Evolutionary conservation across 176 grass and related monocot genomes (phyloP), one percentile per base, ranked within the genome.

Genomic region (Typha latifolia): DNA sequence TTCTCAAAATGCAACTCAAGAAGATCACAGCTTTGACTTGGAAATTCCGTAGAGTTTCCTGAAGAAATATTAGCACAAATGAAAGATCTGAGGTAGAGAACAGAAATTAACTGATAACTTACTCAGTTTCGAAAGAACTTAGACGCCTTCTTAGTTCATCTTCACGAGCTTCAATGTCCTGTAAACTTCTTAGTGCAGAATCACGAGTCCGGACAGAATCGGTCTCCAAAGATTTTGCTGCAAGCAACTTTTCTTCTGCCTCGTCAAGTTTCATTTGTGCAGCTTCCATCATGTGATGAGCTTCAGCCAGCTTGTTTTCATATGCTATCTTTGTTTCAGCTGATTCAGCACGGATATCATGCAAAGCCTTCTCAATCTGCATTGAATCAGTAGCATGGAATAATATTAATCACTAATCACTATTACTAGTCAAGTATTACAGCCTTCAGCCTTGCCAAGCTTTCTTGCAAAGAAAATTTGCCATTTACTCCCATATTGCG

Each of bases 321-420:
- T 85, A 99, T 47, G 89, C 74, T 66, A 93, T 51, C 69, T 90
- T 99, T 84, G 73, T 55, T 77, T 99, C 94, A 66, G 94, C 94
- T 47, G 71, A 71, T 81, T 99, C 94, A 1, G 29, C 81, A 61
- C 79, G 79, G 59, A 86, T 90, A 72, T 93, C 83, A 61, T 90
- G 86, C 65, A 93, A 55, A 70, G 94, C 86, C 14, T 83, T 99
- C 78, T 99, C 94, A 69, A 99, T 87, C 94, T 99, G 78, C 47
- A 82, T 74, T 66, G 62, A 22, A 84, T 47, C n/a, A 79, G 29
- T 9, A 22, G 14, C 4, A 19, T 2, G 0, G 6, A 63, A 66
- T 72, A 49, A 84, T 65, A 76, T 14, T 47, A 74, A 63, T 66
- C 49, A 29, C 27, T 47, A 74, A 63, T 66, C 49, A 3, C 1